phyloP scores from a whole-genome alignment of 352 stramenopile species.

The Globisporangium spiculum region DNA sequence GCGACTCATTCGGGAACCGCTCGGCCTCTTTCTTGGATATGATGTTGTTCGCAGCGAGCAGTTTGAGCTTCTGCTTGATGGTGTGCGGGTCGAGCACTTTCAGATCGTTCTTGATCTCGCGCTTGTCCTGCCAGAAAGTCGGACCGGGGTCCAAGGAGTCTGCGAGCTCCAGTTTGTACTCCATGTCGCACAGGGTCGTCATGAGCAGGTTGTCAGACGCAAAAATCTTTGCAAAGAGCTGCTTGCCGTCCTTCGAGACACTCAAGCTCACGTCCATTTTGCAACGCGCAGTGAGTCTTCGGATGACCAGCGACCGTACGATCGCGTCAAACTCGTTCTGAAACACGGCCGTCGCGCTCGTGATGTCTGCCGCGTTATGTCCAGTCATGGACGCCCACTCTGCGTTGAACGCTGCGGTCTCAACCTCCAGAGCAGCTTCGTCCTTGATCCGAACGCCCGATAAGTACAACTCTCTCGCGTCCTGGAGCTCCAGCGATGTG shows the following conservation, averaged over 20 bases:
- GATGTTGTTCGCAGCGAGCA: conserved; percentile 30
- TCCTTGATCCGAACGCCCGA: conserved; percentile 19
- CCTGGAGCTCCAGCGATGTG: conserved; percentile 15
- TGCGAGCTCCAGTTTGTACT: conserved; percentile 54
- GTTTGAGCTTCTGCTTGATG: conserved; percentile 54
- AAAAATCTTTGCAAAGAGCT: conserved; percentile 47
- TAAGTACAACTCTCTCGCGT: conserved; percentile 26
- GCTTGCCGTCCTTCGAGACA: conserved; percentile 41
- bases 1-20: conserved; percentile 38
- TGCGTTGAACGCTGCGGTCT: conserved; percentile 22
- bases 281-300: conserved; percentile 40
- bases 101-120: conserved; percentile 45
- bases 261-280: conserved; percentile 62
- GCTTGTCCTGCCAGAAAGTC: conserved; percentile 40
- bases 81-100: conserved; percentile 44
- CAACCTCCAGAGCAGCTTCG: conserved; percentile 4
- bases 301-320: conserved; percentile 50
- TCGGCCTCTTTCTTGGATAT: conserved; percentile 40
- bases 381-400: conserved; percentile 26
- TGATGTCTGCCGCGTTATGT: not conserved
- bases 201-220: conserved; percentile 68
- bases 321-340: conserved; percentile 61
- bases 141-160: conserved; percentile 56
- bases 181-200: conserved; percentile 43
- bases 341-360: conserved; percentile 19